A percentile compares a stretch with the other conserved stretches of the same genome.
These are phyloP conservation scores for Grosmannia penicillata DNA, from an alignment of 2,329 filamentous ascomycete species.

Conservation along the genomic window DNA sequence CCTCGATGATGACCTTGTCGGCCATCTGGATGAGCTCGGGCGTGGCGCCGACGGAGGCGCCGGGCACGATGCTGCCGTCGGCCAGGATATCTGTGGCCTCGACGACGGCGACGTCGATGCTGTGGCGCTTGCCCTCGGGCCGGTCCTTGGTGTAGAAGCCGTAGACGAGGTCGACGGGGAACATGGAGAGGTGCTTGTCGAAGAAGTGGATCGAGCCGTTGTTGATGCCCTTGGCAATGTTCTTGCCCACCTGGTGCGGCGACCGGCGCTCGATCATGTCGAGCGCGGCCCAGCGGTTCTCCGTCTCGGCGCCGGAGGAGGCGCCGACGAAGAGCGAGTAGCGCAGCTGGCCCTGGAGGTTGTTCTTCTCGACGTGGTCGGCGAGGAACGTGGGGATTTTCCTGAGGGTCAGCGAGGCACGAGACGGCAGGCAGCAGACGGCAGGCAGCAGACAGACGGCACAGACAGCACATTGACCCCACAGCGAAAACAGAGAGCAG, in stretches of 20 bases:
- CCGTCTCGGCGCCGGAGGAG: slow-evolving; percentile 78
- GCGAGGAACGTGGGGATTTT: slow-evolving; percentile 74
- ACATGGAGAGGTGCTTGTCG: slow-evolving; percentile 89
- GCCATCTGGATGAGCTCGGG: slow-evolving; percentile 83
- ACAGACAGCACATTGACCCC: too few relatives aligned
- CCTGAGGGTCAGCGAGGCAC: slow-evolving; percentile 29
- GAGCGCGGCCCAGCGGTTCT: slow-evolving; percentile 77
- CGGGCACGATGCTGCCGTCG: slow-evolving; percentile 77
- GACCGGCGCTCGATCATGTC: slow-evolving; percentile 81
- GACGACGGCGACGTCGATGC: slow-evolving; percentile 69
- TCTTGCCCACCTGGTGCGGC: slow-evolving; percentile 82
- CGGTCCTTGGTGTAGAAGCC: slow-evolving; percentile 76
- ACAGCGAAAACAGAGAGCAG: background rate
- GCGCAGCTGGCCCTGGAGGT: slow-evolving; percentile 66
- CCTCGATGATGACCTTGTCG: slow-evolving; percentile 86
- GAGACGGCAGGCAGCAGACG: too few relatives aligned
- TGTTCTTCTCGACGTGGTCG: slow-evolving; percentile 80
- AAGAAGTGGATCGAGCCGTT: slow-evolving; percentile 81
- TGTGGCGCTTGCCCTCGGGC: slow-evolving; percentile 53
- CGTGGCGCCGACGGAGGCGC: slow-evolving; percentile 71
- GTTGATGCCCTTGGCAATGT: slow-evolving; percentile 83
- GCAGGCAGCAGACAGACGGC: too few relatives aligned
- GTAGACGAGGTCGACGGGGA: slow-evolving; percentile 74
- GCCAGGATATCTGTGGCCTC: slow-evolving; percentile 79
- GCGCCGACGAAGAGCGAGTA: slow-evolving; percentile 83